These are phyloP conservation scores for Neospora caninum DNA, from an alignment of 169 alveolate species.

Conservation along the genomic window DNA sequence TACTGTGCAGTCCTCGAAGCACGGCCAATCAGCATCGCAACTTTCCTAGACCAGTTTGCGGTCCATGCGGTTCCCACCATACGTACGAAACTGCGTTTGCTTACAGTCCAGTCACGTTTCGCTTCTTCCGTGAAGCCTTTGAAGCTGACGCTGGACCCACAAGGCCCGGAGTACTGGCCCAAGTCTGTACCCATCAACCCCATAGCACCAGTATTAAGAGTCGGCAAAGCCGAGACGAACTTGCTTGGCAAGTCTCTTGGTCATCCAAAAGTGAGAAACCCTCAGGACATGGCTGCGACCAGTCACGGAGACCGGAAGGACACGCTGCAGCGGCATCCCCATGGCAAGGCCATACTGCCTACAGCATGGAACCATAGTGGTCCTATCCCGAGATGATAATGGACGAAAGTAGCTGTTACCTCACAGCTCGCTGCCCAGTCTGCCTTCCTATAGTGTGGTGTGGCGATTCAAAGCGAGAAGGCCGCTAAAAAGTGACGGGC, in stretches of 20 bases:
- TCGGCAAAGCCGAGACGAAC: not conserved
- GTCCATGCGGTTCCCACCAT: not conserved
- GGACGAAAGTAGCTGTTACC: not conserved
- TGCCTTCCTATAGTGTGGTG: conserved; percentile 8
- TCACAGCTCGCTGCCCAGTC: conserved; percentile 64
- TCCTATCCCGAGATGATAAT: no score
- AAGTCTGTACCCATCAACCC: not conserved
- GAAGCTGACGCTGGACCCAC: conserved; percentile 48
- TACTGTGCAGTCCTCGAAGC: conserved; percentile 55
- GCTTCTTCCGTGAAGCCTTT: conserved; percentile 49
- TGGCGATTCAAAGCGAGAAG: not conserved
- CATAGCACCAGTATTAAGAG: not conserved
- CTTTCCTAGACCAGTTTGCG: conserved; percentile 13
- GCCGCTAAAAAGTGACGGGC: not conserved
- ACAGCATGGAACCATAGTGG: not conserved
- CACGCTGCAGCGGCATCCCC: conserved; percentile 33
- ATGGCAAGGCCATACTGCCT: conserved; percentile 65
- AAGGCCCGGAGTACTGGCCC: conserved; percentile 52
- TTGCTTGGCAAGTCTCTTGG: conserved; percentile 50
- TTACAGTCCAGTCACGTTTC: conserved; percentile 55
- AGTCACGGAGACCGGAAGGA: conserved; percentile 40
- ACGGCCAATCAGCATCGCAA: conserved; percentile 62
- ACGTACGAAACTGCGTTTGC: not conserved
- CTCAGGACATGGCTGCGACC: conserved; percentile 52
- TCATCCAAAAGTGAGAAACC: conserved; percentile 46